Conservation (phyloP, 345 rosid genomes). For the Linum tenue region DNA sequence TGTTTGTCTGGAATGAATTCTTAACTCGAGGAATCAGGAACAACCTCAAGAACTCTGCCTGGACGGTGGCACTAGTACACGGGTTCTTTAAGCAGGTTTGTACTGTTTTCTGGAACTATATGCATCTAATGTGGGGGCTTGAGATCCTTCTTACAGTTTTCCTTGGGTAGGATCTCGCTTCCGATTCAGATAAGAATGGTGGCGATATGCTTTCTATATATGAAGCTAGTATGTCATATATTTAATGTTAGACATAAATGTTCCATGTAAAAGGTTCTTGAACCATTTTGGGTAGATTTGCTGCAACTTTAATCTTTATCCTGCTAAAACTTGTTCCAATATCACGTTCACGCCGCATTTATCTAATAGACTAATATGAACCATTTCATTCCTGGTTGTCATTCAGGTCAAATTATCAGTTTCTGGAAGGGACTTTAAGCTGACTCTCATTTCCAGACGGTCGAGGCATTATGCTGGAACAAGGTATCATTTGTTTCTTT, state of each 20-base stretch:
- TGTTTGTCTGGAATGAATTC: conserved; percentile 95
- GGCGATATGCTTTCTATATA: background rate
- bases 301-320: background rate
- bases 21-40: conserved; percentile 63
- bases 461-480: conserved; percentile 97
- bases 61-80: conserved; percentile 92
- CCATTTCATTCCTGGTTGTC: conserved; percentile 15
- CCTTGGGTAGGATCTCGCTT: background rate
- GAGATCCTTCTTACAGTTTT: background rate
- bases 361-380: background rate
- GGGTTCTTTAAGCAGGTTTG: conserved; percentile 93
- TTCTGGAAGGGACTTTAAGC: conserved; percentile 46
- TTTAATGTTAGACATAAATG: background rate
- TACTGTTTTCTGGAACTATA: background rate
- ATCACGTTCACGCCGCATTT: background rate
- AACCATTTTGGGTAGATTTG: background rate
- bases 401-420: conserved; percentile 61
- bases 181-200: background rate
- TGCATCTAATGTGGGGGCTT: background rate
- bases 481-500: conserved; percentile 37
- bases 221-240: background rate
- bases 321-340: background rate
- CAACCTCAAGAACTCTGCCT: conserved; percentile 52
- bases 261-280: background rate
- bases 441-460: conserved; percentile 81